Evolutionary conservation across 257 asterid species (phyloP).

Genomic region (Nicotiana sylvestris): DNA sequence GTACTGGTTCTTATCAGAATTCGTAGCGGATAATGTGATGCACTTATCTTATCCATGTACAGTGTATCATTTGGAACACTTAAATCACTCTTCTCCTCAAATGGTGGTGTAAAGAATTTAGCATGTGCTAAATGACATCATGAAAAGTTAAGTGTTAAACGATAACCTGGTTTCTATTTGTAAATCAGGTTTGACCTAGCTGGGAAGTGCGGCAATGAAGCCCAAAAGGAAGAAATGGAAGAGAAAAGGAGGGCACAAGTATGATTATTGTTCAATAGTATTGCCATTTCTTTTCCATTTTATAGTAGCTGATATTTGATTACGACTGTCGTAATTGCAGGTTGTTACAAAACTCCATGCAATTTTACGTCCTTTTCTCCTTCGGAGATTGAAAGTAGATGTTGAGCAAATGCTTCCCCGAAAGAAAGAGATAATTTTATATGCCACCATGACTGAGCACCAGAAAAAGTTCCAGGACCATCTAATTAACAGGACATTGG

Average conservation of each 20-base stretch:
- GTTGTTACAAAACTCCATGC: constrained; percentile 94
- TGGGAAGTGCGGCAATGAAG: constrained; percentile 69
- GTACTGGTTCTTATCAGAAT: background rate
- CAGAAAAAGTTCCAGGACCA: constrained; percentile 87
- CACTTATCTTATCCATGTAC: background rate
- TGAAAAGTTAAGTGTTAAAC: background rate
- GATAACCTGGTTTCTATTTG: constrained; percentile 5
- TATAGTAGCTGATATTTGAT: constrained; percentile 10
- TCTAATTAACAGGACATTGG: constrained; percentile 73
- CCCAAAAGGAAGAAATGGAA: constrained; percentile 62
- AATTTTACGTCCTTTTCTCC: constrained; percentile 89
- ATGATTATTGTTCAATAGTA: constrained; percentile 3
- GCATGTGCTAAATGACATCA: background rate
- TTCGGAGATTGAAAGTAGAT: constrained; percentile 89
- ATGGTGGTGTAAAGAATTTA: background rate
- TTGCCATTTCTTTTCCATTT: background rate
- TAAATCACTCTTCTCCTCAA: background rate
- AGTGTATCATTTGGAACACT: background rate
- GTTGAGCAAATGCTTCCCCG: constrained; percentile 90
- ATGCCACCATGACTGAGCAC: constrained; percentile 80
- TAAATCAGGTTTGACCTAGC: constrained; percentile 80
- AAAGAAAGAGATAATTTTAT: constrained; percentile 87
- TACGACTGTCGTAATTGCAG: constrained; percentile 29
- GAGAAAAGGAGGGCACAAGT: constrained; percentile 91
- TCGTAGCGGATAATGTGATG: background rate